Evolutionary conservation across 495 filamentous ascomycete species (phyloP), one percentile per base, ranked within the genome.

Genomic region (Tuber borchii): DNA sequence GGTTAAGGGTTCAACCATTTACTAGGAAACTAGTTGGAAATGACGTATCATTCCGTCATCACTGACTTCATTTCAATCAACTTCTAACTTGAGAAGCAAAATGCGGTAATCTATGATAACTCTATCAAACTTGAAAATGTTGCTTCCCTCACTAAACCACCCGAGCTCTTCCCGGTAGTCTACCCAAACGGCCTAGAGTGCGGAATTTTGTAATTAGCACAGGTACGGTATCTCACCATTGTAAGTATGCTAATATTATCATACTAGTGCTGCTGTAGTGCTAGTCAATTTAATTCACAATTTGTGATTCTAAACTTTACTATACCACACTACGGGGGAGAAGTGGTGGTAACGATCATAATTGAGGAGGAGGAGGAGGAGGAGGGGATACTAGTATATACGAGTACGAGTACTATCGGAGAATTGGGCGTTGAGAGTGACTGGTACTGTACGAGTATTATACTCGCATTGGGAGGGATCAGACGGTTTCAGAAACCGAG

Each of bases 41-140:
- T 65, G 56, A 65, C 56, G 56, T 65, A 26, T 65, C 17, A 65
- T 65, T 31, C 56, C 56, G 56, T 65, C 56, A 65, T 16, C 56
- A 34, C 56, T 65, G 56, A 65, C 56, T 65, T 65, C 56, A 65
- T 65, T 34, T 10, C 56, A 65, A 65, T 12, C 56, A 65, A 65
- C 14, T 34, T 34, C 26, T 31, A 2, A 19, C 6, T 65, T 19
- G 26, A 16, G n/a, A n/a, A 65, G 16, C 31, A 12, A 65, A 65
- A 65, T 56, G n/a, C 20, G 7, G 8, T n/a, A 56, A 22, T 17
- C 19, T 51, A 8, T 22, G 1, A 51, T 51, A 9, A 9, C 20
- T n/a, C 48, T 19, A 45, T 16, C 14, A 45, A 0, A 40, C 39
- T 40, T 40, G 39, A 40, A 40, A 2, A 4, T 31, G 37, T 31